Evolutionary conservation across 2,329 filamentous ascomycete genomes (phyloP).

Genomic region (Claviceps pazoutovae): DNA sequence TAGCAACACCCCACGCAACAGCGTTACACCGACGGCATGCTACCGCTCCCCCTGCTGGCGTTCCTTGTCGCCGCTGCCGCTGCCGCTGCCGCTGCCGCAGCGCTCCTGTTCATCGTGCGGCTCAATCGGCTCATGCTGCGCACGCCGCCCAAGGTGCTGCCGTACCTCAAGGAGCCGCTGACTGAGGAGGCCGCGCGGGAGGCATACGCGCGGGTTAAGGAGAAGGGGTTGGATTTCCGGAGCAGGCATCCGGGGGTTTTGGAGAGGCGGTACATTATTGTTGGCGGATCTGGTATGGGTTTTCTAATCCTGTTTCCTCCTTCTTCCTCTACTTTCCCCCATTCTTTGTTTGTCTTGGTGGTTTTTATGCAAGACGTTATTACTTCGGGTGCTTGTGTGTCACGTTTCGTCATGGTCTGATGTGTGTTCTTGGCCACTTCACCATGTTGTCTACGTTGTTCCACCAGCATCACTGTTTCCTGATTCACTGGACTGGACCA

Average conservation of each 20-base stretch:
- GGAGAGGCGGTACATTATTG: slow-evolving; percentile 29
- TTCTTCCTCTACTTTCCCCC: slow-evolving; percentile 8
- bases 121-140: slow-evolving; percentile 23
- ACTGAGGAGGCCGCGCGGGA: slow-evolving; percentile 20
- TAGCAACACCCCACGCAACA: too few relatives aligned
- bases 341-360: background rate
- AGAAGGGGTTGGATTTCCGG: slow-evolving; percentile 19
- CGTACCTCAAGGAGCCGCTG: slow-evolving; percentile 19
- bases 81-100: background rate
- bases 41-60: background rate
- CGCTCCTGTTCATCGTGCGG: slow-evolving; percentile 14
- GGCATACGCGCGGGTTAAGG: slow-evolving; percentile 15
- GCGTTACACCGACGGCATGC: background rate
- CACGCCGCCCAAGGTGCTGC: slow-evolving; percentile 22
- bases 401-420: too few relatives aligned
- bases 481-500: too few relatives aligned
- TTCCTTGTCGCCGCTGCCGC: slow-evolving; percentile 7
- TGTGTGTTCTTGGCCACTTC: too few relatives aligned
- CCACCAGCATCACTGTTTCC: too few relatives aligned
- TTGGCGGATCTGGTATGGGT: slow-evolving; percentile 20
- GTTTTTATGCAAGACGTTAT: too few relatives aligned
- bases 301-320: background rate
- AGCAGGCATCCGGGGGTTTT: slow-evolving; percentile 25
- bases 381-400: too few relatives aligned
- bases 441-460: too few relatives aligned